phyloP scores from a whole-genome alignment of 805 yeast species.

The Starmerella cellae region DNA sequence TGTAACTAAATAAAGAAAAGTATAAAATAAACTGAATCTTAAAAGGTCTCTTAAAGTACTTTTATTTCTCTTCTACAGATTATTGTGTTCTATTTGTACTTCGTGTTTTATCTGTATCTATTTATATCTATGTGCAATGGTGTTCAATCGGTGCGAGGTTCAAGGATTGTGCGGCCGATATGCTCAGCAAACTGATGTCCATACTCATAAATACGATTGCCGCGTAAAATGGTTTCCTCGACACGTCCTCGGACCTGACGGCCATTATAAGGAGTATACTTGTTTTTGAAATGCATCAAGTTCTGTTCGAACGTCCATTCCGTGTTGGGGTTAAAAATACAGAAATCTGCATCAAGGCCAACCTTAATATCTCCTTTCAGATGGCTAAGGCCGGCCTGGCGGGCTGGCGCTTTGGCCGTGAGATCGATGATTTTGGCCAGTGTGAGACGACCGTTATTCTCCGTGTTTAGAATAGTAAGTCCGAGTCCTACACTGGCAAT shows the following conservation, averaged over 20 bases:
- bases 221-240: constrained; percentile 66
- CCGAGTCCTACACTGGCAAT: constrained; percentile 88
- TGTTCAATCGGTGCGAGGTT: constrained; percentile 10
- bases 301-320: constrained; percentile 32
- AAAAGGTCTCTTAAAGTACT: too few species aligned
- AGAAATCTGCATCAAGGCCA: constrained; percentile 83
- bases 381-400: constrained; percentile 65
- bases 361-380: constrained; percentile 56
- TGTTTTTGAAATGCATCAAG: constrained; percentile 56
- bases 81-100: not conserved
- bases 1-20: too few species aligned
- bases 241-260: constrained; percentile 56
- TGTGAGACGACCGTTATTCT: constrained; percentile 39
- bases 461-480: constrained; percentile 59
- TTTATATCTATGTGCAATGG: too few species aligned
- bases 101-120: not conserved
- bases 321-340: constrained; percentile 60
- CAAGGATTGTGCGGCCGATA: constrained; percentile 12
- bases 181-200: constrained; percentile 14
- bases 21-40: too few species aligned
- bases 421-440: constrained; percentile 56
- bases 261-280: constrained; percentile 77
- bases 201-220: constrained; percentile 41
- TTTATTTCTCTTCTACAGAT: too few species aligned
- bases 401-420: constrained; percentile 74